Percentiles rank a stretch among this genome's conserved stretches.
Conservation (phyloP, 176 grass and related monocot species). For the Juncus inflexus region DNA sequence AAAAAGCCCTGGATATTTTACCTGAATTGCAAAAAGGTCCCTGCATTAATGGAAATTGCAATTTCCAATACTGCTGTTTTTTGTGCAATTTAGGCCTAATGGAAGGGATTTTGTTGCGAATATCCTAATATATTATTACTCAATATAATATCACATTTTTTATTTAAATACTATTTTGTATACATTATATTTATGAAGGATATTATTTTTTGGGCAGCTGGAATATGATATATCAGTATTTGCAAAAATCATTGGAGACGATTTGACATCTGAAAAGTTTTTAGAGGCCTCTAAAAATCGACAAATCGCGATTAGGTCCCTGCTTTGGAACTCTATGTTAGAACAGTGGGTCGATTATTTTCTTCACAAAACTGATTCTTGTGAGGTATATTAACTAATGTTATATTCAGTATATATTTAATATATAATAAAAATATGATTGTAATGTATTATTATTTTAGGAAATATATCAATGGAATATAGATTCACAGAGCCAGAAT, state of each 20-base stretch:
- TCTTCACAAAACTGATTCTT: constrained; percentile 41
- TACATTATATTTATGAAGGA: not conserved
- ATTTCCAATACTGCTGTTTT: too few species aligned
- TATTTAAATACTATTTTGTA: not conserved
- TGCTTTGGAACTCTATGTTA: constrained; percentile 83
- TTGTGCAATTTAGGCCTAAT: not conserved
- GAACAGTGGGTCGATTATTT: constrained; percentile 86
- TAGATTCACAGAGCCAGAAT: constrained; percentile 41
- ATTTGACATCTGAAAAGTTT: constrained; percentile 45
- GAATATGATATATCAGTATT: constrained; percentile 65
- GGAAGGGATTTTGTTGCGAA: not conserved
- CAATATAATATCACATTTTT: not conserved
- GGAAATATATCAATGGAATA: constrained; percentile 55
- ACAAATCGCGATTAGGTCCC: constrained; percentile 48
- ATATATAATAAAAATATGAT: constrained; percentile 2
- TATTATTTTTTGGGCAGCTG: constrained; percentile 37
- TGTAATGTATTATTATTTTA: constrained; percentile 32
- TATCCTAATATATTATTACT: too few species aligned
- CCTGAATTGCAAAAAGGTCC: too few species aligned
- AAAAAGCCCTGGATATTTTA: not conserved
- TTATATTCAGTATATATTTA: not conserved
- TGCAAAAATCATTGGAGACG: constrained; percentile 55
- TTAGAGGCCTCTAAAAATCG: constrained; percentile 45
- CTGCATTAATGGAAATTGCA: too few species aligned
- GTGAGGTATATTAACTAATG: constrained; percentile 40